These are phyloP conservation scores for Cladophialophora exuberans DNA, from an alignment of 2,329 filamentous ascomycete genomes.

Conservation along the genomic window DNA sequence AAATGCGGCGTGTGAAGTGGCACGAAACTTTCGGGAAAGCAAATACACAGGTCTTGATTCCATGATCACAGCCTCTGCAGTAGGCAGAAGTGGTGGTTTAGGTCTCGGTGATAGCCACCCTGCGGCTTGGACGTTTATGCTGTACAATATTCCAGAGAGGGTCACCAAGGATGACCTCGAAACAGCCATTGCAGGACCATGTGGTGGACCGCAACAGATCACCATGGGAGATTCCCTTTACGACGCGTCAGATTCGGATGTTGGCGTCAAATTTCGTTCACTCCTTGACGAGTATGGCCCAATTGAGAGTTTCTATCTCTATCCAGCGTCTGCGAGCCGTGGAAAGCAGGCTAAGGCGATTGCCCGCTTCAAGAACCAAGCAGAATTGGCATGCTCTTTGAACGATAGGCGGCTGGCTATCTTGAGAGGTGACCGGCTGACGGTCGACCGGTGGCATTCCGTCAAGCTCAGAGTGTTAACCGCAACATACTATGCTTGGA, in stretches of 20 bases:
- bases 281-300: conserved; percentile 38
- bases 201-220: conserved; percentile 28
- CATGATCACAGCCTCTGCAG: conserved; percentile 14
- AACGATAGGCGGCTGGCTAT: conserved; percentile 40
- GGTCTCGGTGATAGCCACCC: conserved; percentile 13
- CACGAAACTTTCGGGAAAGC: conserved; percentile 30
- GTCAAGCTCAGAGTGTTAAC: conserved; percentile 45
- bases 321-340: conserved; percentile 10
- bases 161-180: conserved; percentile 28
- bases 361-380: conserved; percentile 45
- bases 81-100: conserved; percentile 8
- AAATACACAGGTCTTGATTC: conserved; percentile 31
- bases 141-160: conserved; percentile 30
- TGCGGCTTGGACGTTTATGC: conserved; percentile 31
- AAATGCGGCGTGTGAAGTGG: conserved; percentile 31
- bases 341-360: conserved; percentile 46
- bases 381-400: conserved; percentile 39
- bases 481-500: conserved; percentile 40
- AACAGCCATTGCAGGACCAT: conserved; percentile 10
- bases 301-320: conserved; percentile 42
- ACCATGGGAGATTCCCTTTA: conserved; percentile 27
- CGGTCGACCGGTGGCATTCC: conserved; percentile 42
- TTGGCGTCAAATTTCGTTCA: conserved; percentile 28
- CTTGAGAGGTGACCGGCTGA: conserved; percentile 39
- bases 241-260: conserved; percentile 19